These are phyloP conservation scores for Podila epigama DNA, from an alignment of 192 early-diverging fungal genomes.

Conservation along the genomic window DNA sequence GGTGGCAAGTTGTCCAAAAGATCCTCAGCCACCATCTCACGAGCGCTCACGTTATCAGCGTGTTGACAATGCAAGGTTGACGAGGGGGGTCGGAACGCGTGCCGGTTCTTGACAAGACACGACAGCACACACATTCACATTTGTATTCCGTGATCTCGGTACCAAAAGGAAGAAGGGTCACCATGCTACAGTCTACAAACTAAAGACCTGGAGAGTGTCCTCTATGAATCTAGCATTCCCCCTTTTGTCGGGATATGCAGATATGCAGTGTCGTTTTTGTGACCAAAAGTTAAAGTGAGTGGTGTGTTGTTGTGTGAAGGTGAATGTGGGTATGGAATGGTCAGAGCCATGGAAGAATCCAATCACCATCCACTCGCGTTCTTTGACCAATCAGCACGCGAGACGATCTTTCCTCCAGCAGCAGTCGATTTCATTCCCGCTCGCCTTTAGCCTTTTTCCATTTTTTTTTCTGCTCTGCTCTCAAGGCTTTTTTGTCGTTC, in stretches of 20 bases:
- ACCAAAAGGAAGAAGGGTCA: not conserved
- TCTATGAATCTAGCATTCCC: not conserved
- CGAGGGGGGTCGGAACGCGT: not conserved
- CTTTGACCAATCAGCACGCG: conserved; percentile 42
- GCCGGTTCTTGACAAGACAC: no score
- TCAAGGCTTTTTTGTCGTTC: not conserved
- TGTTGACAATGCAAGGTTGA: not conserved
- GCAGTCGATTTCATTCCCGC: not conserved
- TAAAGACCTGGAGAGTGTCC: not conserved
- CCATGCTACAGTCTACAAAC: not conserved
- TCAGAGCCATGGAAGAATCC: not conserved
- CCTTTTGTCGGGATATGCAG: not conserved
- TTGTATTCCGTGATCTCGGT: not conserved
- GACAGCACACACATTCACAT: not conserved
- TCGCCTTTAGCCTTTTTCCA: not conserved
- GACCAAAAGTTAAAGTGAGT: no score
- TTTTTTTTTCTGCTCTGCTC: not conserved
- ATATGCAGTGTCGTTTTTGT: no score
- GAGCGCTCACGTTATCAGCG: not conserved
- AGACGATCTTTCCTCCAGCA: conserved; percentile 23
- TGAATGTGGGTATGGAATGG: not conserved
- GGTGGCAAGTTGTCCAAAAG: conserved; percentile 1
- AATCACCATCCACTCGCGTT: not conserved
- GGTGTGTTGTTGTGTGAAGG: no score
- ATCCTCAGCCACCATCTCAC: not conserved